Percentiles rank a stretch among this genome's conserved stretches.
Evolutionary conservation across 2,329 filamentous ascomycete genomes (phyloP).

Genomic region (Plectosphaerella cucumerina): DNA sequence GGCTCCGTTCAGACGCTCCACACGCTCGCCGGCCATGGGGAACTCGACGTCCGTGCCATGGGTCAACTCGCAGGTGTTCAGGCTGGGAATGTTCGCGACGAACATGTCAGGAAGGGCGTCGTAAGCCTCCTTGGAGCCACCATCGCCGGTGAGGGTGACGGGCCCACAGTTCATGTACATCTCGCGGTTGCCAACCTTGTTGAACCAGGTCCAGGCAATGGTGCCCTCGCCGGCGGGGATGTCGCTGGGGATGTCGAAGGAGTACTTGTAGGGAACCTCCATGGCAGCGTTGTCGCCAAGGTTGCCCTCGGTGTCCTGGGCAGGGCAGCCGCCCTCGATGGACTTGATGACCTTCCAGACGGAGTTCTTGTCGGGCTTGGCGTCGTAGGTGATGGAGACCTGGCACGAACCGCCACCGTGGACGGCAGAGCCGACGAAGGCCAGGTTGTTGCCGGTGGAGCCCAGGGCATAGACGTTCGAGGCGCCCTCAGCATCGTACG

Average conservation of each 20-base stretch:
- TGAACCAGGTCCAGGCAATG: conserved; percentile 93
- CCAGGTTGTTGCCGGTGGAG: conserved; percentile 49
- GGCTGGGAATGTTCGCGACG: conserved; percentile 61
- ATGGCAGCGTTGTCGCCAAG: conserved; percentile 40
- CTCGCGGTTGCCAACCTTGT: conserved; percentile 86
- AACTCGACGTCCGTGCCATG: conserved; percentile 58
- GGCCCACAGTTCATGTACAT: conserved; percentile 98
- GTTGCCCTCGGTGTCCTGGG: conserved; percentile 54
- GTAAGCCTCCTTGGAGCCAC: conserved; percentile 48
- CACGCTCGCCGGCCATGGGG: conserved; percentile 59
- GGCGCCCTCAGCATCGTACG: conserved; percentile 39
- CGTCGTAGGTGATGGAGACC: conserved; percentile 77
- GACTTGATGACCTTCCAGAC: conserved; percentile 89
- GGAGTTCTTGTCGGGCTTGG: conserved; percentile 58
- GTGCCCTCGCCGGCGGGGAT: conserved; percentile 74
- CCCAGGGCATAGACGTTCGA: conserved; percentile 63
- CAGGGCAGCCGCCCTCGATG: conserved; percentile 80
- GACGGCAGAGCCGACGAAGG: conserved; percentile 67
- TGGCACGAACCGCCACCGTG: conserved; percentile 96
- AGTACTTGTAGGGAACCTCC: conserved; percentile 52
- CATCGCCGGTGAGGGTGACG: conserved; percentile 56
- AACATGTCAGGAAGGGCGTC: conserved; percentile 69
- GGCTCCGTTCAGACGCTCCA: conserved; percentile 42
- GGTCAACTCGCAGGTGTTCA: conserved; percentile 49
- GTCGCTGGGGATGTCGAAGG: conserved; percentile 66